These are phyloP conservation scores for Phytophthora sansomeana DNA, from an alignment of 352 stramenopile genomes.

Conservation along the genomic window DNA sequence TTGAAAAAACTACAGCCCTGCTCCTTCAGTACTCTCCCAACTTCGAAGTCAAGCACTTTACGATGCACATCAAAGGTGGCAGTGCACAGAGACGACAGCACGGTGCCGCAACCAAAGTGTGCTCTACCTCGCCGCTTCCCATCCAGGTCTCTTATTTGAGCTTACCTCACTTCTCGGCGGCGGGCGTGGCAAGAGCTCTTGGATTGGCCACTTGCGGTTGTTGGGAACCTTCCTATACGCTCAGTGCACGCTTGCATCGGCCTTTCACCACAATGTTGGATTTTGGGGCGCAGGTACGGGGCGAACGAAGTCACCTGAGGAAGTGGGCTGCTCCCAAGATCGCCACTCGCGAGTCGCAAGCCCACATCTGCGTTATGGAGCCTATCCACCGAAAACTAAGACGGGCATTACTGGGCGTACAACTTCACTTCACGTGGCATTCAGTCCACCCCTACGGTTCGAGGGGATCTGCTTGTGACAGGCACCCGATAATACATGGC, in stretches of 20 bases:
- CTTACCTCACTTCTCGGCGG: neutral
- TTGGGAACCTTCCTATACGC: neutral
- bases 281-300: neutral
- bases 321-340: slow-evolving; percentile 13
- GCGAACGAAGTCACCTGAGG: neutral
- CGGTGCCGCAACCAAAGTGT: slow-evolving; percentile 16
- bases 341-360: neutral
- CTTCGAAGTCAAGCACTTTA: neutral
- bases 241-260: neutral
- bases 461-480: slow-evolving; percentile 14
- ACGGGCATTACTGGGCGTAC: slow-evolving; percentile 9
- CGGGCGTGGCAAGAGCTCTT: neutral
- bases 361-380: slow-evolving; percentile 13
- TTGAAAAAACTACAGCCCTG: too few relatives aligned
- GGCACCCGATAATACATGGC: neutral
- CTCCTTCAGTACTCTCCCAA: too few relatives aligned
- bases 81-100: slow-evolving; percentile 12
- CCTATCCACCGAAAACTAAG: slow-evolving; percentile 16
- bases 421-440: slow-evolving; percentile 1
- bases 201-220: slow-evolving; percentile 15
- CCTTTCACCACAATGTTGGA: slow-evolving; percentile 9
- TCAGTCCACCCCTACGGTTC: slow-evolving; percentile 9
- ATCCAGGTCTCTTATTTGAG: slow-evolving; percentile 2
- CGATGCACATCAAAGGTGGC: slow-evolving; percentile 5
- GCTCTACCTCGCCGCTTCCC: slow-evolving; percentile 1